Evolutionary conservation across 305 asterid genomes (phyloP).

Genomic region (Rubia peregrina): DNA sequence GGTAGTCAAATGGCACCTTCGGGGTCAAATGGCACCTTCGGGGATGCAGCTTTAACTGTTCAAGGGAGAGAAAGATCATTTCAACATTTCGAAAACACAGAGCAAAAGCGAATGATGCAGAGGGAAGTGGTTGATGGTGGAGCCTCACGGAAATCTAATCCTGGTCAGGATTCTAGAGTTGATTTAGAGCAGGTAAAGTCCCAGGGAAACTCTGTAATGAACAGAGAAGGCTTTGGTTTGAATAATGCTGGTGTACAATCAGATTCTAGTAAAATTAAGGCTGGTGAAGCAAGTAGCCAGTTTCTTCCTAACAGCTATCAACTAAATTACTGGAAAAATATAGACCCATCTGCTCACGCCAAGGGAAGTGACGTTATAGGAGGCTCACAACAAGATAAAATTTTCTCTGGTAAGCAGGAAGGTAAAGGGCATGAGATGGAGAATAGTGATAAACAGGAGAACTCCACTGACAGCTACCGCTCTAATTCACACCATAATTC

Average conservation of each 20-base stretch:
- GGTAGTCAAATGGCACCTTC: constrained; percentile 34
- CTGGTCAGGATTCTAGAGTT: constrained; percentile 32
- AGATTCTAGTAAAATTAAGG: constrained; percentile 30
- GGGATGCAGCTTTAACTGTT: constrained; percentile 28
- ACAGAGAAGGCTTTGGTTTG: constrained; percentile 36
- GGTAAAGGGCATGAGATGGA: constrained; percentile 39
- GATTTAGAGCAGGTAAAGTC: constrained; percentile 33
- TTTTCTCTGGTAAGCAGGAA: constrained; percentile 35
- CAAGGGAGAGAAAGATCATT: constrained; percentile 30
- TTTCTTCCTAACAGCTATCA: constrained; percentile 37
- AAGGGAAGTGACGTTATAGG: constrained; percentile 44
- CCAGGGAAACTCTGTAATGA: constrained; percentile 30
- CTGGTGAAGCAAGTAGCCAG: constrained; percentile 38
- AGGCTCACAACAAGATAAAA: constrained; percentile 34
- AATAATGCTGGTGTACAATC: constrained; percentile 34
- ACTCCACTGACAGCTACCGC: constrained; percentile 62
- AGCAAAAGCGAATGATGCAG: constrained; percentile 30
- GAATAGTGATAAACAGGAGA: constrained; percentile 40
- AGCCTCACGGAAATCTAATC: constrained; percentile 39
- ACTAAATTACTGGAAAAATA: constrained; percentile 53
- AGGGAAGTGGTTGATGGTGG: constrained; percentile 41
- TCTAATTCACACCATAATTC: constrained; percentile 60
- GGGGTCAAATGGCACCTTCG: constrained; percentile 32
- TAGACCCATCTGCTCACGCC: constrained; percentile 33
- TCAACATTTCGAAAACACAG: constrained; percentile 31